Evolutionary conservation across 2,329 filamentous ascomycete genomes (phyloP).

Genomic region (Pyrenophora seminiperda): DNA sequence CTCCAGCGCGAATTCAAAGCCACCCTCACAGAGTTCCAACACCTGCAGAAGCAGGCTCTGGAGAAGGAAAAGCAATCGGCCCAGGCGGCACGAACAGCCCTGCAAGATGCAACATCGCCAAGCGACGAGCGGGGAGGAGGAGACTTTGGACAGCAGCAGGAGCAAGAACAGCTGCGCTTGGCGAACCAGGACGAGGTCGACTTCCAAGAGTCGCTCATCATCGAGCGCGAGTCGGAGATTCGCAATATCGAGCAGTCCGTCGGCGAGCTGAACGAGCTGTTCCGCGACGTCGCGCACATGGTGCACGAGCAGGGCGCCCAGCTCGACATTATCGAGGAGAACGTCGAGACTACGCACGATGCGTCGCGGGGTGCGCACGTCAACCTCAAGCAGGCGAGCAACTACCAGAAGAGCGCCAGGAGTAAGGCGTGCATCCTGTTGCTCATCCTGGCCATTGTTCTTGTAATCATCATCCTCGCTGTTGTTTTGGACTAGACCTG

Average conservation of each 20-base stretch:
- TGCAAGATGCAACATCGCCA: constrained; percentile 62
- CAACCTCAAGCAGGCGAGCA: constrained; percentile 81
- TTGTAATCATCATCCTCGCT: constrained; percentile 87
- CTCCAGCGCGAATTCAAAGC: constrained; percentile 91
- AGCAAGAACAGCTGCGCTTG: constrained; percentile 73
- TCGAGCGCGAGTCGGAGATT: constrained; percentile 96
- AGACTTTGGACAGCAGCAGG: constrained; percentile 62
- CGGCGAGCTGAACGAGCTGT: constrained; percentile 92
- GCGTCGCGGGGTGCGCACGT: constrained; percentile 84
- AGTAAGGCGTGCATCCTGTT: constrained; percentile 94
- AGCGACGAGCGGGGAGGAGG: constrained; percentile 48
- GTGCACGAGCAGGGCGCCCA: constrained; percentile 91
- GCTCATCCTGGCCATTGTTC: constrained; percentile 83
- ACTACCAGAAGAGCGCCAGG: constrained; percentile 93
- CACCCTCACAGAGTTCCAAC: constrained; percentile 87
- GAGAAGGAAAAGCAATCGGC: constrained; percentile 92
- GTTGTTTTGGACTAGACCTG: constrained; percentile 71
- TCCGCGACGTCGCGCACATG: constrained; percentile 97
- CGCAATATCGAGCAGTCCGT: constrained; percentile 97
- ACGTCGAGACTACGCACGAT: constrained; percentile 80
- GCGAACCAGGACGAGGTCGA: constrained; percentile 94
- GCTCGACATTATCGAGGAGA: constrained; percentile 84
- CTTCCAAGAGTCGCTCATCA: constrained; percentile 93
- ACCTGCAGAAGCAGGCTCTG: constrained; percentile 83
- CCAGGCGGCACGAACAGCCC: constrained; percentile 77